Percentiles rank a stretch among this genome's conserved stretches.
These are phyloP conservation scores for Teunomyces barrocoloradensis DNA, from an alignment of 805 yeast genomes.

Conservation along the genomic window DNA sequence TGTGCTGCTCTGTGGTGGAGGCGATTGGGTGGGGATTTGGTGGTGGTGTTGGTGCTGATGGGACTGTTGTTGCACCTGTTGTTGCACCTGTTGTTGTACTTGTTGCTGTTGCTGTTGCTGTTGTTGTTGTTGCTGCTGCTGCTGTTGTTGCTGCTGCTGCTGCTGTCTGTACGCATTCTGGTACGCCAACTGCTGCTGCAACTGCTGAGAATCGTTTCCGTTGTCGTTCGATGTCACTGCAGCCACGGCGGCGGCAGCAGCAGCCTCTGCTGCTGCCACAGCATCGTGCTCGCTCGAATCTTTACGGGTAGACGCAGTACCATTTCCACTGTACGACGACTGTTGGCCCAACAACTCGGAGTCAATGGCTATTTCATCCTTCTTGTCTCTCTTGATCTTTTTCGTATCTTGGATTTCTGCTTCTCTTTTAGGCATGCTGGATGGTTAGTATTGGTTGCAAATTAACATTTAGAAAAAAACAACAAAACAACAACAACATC, in stretches of 20 bases:
- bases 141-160: conserved; percentile 1
- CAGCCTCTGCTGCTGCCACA: conserved; percentile 27
- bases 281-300: conserved; percentile 17
- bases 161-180: conserved; percentile 17
- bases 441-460: conserved; percentile 10
- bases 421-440: conserved; percentile 15
- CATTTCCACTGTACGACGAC: conserved; percentile 22
- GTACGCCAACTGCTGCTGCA: conserved; percentile 17
- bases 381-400: conserved; percentile 12
- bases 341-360: conserved; percentile 44
- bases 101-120: conserved; percentile 23
- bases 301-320: conserved; percentile 6
- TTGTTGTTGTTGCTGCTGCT: background rate
- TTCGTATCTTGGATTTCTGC: conserved; percentile 9
- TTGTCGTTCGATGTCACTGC: conserved; percentile 12
- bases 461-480: background rate
- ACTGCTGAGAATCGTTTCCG: conserved; percentile 15
- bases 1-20: conserved; percentile 5
- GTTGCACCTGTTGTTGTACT: conserved; percentile 14
- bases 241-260: conserved; percentile 27
- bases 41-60: conserved; percentile 8
- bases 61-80: conserved; percentile 3
- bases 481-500: background rate
- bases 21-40: conserved; percentile 11
- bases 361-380: conserved; percentile 34